Base-by-base conservation (phyloP, 495 filamentous ascomycete species). In the Penicillium flavigenum region DNA sequence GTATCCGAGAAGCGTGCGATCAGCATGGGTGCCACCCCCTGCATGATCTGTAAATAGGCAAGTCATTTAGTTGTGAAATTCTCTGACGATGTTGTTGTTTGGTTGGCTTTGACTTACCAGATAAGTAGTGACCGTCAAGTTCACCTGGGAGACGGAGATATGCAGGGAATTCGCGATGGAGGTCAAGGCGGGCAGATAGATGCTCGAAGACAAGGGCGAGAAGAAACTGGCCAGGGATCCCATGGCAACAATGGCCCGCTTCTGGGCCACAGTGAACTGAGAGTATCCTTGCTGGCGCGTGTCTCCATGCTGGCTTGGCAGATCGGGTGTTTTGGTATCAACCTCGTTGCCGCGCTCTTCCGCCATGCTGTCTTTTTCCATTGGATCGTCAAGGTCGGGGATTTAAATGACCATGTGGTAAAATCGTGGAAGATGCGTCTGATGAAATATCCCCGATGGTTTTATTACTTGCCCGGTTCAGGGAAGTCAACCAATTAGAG, bases 101-200 rank as follows among this genome's bases (percentile, higher is more conserved):
- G 27, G 27, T 29, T 29, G 27, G 2, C 11, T 22, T 6, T 5
- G 14, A 44, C 59, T 48, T 57, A 74, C 74, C 56, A 77, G 61
- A 59, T 77, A 81, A 5, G 73, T 69, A 5, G 76, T 81, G 20
- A 79, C 63, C 0, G 76, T 79, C 24, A 79, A 59, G 56, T 81
- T 76, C 54, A 81, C 72, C 36, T 70, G 63, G 24, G 72, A 68
- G 10, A 55, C 56, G 0, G 69, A 72, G 9, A 73, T 69, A 44
- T 66, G 43, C 19, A 78, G 58, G 5, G 68, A 69, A 2, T 46
- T 47, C 1, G 70, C 61, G 6, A 81, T 69, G 1, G 72, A 58
- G 27, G 70, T 64, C 9, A 80, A 53, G 3, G 72, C 68, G 0
- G 78, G 78, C 27, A 77, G 75, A 55, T 81, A 81, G 41, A 79